Conservation (phyloP, 1,284 basidiomycete species). For the Thelephora terrestris region DNA sequence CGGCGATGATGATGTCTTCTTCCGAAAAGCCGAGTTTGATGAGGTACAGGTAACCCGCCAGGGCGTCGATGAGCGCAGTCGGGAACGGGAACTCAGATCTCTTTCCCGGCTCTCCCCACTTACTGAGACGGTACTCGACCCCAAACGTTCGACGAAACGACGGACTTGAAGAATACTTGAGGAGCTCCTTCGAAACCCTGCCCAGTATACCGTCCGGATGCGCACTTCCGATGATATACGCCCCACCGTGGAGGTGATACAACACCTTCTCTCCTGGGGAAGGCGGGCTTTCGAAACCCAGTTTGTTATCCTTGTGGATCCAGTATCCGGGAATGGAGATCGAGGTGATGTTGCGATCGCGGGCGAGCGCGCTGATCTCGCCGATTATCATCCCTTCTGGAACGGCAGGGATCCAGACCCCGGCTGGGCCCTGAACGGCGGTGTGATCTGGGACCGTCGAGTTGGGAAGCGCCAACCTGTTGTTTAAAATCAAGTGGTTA, state of each 20-base stretch:
- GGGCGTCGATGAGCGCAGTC: slow-evolving; percentile 41
- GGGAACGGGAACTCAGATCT: slow-evolving; percentile 30
- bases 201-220: slow-evolving; percentile 15
- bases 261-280: slow-evolving; percentile 25
- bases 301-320: slow-evolving; percentile 18
- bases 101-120: slow-evolving; percentile 16
- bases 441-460: no score
- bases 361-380: background rate
- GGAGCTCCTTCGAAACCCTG: slow-evolving; percentile 18
- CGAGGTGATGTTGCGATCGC: slow-evolving; percentile 6
- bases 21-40: slow-evolving; percentile 33
- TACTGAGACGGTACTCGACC: slow-evolving; percentile 33
- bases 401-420: background rate
- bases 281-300: slow-evolving; percentile 14
- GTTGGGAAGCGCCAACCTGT: background rate
- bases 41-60: slow-evolving; percentile 43
- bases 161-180: slow-evolving; percentile 12
- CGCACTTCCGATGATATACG: slow-evolving; percentile 9
- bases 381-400: background rate
- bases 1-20: slow-evolving; percentile 41
- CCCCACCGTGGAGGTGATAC: slow-evolving; percentile 23
- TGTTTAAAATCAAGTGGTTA: no score
- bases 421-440: no score
- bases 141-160: slow-evolving; percentile 27
- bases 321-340: slow-evolving; percentile 28